Conservation (phyloP, 2,329 filamentous ascomycete species). For the Sporothrix mexicana region DNA sequence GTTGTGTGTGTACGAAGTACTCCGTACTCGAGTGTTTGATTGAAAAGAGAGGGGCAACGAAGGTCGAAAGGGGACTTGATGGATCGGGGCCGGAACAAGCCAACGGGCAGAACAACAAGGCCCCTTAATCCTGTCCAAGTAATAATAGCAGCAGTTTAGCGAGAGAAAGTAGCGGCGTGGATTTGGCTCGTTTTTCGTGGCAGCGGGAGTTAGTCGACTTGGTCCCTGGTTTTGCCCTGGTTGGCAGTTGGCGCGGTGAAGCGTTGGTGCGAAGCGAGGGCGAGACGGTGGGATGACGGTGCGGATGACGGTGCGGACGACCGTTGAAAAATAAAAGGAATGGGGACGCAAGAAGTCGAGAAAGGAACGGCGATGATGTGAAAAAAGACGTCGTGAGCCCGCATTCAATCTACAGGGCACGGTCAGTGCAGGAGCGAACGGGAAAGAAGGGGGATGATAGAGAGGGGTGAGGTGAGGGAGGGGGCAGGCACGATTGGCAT, state of each 20-base stretch:
- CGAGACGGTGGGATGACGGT: background rate
- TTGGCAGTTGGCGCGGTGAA: conserved; percentile 28
- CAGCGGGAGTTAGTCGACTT: conserved; percentile 19
- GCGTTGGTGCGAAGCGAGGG: conserved; percentile 21
- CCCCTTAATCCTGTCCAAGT: background rate
- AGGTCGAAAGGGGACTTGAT: background rate
- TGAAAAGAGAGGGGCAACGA: background rate
- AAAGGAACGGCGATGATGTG: conserved; percentile 13
- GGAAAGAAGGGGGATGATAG: conserved; percentile 20
- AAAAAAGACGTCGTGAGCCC: conserved; percentile 22
- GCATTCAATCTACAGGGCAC: background rate
- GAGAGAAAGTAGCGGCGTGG: conserved; percentile 21
- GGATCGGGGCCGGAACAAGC: conserved; percentile 8
- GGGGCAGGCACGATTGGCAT: conserved; percentile 20
- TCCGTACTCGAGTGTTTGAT: background rate
- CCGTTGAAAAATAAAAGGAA: conserved; percentile 11
- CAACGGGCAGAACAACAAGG: conserved; percentile 26
- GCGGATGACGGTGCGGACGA: conserved; percentile 1
- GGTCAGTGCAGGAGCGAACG: conserved; percentile 20
- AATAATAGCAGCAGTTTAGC: no score
- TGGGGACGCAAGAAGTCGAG: background rate
- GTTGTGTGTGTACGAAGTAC: background rate
- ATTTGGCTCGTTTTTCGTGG: conserved; percentile 31
- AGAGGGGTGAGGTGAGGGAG: conserved; percentile 6
- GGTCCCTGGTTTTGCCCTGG: background rate